These are phyloP conservation scores for Clavulina sp. DNA, from an alignment of 768 basidiomycete genomes.

Conservation along the genomic window DNA sequence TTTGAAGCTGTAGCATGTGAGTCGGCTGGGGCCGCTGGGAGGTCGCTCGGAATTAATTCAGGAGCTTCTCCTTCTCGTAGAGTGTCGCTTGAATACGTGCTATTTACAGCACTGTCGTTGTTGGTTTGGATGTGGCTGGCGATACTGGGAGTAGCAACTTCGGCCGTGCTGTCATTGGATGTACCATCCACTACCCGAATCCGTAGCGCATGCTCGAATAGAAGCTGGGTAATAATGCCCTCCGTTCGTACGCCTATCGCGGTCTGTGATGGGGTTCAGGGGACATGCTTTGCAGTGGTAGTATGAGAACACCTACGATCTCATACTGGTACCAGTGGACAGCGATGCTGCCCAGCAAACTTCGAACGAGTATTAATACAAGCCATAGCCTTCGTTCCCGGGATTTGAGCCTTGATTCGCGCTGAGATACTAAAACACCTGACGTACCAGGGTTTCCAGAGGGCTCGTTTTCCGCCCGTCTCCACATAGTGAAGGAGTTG, in stretches of 20 bases:
- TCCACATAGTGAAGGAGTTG: too few species aligned
- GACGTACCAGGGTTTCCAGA: constrained; percentile 54
- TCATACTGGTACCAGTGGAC: too few species aligned
- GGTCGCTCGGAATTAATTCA: not conserved
- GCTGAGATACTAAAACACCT: too few species aligned
- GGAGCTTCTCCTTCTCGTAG: constrained; percentile 8
- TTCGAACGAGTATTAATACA: too few species aligned
- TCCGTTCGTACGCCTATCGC: constrained; percentile 32
- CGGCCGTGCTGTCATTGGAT: constrained; percentile 8
- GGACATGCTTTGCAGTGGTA: too few species aligned
- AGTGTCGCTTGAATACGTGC: constrained; percentile 15
- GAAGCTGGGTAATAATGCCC: constrained; percentile 38
- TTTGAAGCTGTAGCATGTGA: constrained; percentile 22
- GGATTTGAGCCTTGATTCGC: too few species aligned
- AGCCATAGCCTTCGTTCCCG: too few species aligned
- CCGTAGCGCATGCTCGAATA: constrained; percentile 75
- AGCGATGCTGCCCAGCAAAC: too few species aligned
- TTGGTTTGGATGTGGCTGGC: not conserved
- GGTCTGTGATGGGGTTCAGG: too few species aligned
- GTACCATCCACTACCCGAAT: constrained; percentile 40
- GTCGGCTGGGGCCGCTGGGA: not conserved
- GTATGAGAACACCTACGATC: too few species aligned
- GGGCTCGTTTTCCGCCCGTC: constrained; percentile 28
- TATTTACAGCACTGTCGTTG: constrained; percentile 10
- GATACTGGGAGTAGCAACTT: constrained; percentile 3